A percentile compares a stretch with the other conserved stretches of the same genome.
Evolutionary conservation across 768 basidiomycete genomes (phyloP).

Genomic region (Lentinula aciculospora): DNA sequence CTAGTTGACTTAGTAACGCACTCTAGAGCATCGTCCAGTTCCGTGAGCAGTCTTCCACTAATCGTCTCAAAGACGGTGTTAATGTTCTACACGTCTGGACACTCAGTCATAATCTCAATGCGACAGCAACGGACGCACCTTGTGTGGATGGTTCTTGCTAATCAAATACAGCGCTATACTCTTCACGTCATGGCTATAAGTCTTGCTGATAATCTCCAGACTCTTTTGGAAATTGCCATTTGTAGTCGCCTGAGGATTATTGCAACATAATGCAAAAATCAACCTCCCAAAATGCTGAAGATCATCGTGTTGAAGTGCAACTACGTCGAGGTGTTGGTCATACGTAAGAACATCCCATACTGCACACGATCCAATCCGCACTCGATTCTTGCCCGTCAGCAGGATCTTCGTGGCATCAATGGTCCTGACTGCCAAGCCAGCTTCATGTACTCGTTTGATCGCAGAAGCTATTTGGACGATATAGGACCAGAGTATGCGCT

Average conservation of each 20-base stretch:
- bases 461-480: constrained; percentile 86
- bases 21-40: constrained; percentile 83
- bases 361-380: constrained; percentile 85
- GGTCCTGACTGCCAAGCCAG: constrained; percentile 73
- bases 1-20: constrained; percentile 27
- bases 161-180: constrained; percentile 72
- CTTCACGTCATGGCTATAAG: constrained; percentile 81
- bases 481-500: constrained; percentile 88
- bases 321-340: constrained; percentile 58
- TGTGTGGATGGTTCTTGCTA: constrained; percentile 62
- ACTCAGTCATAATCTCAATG: neutral
- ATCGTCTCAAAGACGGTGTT: constrained; percentile 80
- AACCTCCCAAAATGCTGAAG: constrained; percentile 81
- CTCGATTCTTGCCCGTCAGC: constrained; percentile 82
- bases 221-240: constrained; percentile 62
- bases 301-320: constrained; percentile 80
- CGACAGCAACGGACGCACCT: constrained; percentile 32
- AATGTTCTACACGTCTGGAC: constrained; percentile 46
- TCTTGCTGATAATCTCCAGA: constrained; percentile 66
- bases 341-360: constrained; percentile 81
- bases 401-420: constrained; percentile 86
- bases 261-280: constrained; percentile 73
- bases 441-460: constrained; percentile 80
- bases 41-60: constrained; percentile 61
- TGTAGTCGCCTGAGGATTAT: constrained; percentile 53